Conservation (phyloP, 805 yeast genomes). For the Yueomyces sp. region DNA sequence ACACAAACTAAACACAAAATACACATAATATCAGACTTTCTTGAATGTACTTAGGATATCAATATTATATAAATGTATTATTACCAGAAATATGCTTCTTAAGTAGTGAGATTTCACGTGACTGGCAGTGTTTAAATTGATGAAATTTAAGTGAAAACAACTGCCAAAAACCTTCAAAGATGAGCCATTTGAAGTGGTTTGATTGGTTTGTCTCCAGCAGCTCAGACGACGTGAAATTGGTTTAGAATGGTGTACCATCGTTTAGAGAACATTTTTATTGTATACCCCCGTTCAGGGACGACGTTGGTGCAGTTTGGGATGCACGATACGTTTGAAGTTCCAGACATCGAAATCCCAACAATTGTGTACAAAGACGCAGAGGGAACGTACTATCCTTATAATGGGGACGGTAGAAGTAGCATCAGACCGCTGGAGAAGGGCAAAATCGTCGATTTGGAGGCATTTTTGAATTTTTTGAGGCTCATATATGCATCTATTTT, state of each 20-base stretch:
- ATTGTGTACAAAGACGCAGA: conserved; percentile 41
- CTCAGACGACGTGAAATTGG: too few relatives aligned
- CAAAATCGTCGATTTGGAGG: conserved; percentile 50
- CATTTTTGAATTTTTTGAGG: conserved; percentile 48
- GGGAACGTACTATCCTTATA: conserved; percentile 19
- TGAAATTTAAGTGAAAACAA: too few relatives aligned
- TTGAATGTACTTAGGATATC: too few relatives aligned
- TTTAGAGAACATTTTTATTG: conserved; percentile 22
- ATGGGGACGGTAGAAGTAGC: conserved; percentile 21
- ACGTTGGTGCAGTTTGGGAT: conserved; percentile 75
- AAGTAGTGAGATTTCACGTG: too few relatives aligned
- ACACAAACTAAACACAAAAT: too few relatives aligned
- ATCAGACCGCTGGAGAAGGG: conserved; percentile 57
- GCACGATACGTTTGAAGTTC: conserved; percentile 45
- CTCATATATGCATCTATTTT: conserved; percentile 34
- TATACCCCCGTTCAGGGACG: conserved; percentile 66
- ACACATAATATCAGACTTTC: too few relatives aligned
- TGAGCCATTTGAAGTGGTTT: too few relatives aligned
- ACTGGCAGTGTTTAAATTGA: too few relatives aligned
- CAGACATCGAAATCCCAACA: conserved; percentile 67
- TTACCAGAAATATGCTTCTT: too few relatives aligned
- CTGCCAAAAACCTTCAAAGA: too few relatives aligned
- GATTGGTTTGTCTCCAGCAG: too few relatives aligned
- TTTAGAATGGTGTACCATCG: not conserved
- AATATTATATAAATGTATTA: too few relatives aligned